Evolutionary conservation across 1,284 basidiomycete species (phyloP), one percentile per base, ranked within the genome.

Genomic region (Mycena sp.): DNA sequence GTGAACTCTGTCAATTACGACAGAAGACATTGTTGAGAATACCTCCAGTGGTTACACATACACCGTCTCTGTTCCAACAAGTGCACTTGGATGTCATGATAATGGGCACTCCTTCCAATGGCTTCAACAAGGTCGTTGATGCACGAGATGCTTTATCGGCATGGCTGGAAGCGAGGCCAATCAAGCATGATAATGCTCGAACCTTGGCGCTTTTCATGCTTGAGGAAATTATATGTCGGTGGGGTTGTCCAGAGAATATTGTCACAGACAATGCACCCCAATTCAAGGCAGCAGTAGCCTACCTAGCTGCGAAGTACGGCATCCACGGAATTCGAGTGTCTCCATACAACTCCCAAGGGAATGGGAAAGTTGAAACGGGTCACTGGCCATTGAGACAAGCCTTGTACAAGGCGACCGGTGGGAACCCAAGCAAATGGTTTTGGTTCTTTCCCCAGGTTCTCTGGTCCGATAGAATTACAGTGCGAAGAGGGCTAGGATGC

Each of bases 341-440:
- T 0, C 71, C 71, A 0, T 85, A 85, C 63, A 85, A 85, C 58
- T 83, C 78, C 0, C 72, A 72, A 6, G 78, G 74, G 0, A 83
- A 83, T 51, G 76, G 81, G 0, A 84, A 54, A n/a, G n/a, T n/a
- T n/a, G n/a, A n/a, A n/a, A n/a, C n/a, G n/a, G n/a, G n/a, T n/a
- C n/a, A n/a, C n/a, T 75, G 65, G 49, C 70, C 74, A 40, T 68
- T 81, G 5, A 43, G 74, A 1, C 70, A 83, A 67, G 68, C 75
- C 0, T 44, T 83, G 1, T 64, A 78, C 19, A 83, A 83, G 61
- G 73, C 76, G 1, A 67, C 64, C 6, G 71, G 73, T 0, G 77
- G 77, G 0, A 72, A 80, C n/a, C 48, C 70, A 43, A 40, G 51
- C 1, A 68, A 71, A 19, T 54, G 52, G 52, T 44, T 41, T 26